Evolutionary conservation across 306 rosid species (phyloP), one percentile per base, ranked within the genome.

Genomic region (Pyrus communis): DNA sequence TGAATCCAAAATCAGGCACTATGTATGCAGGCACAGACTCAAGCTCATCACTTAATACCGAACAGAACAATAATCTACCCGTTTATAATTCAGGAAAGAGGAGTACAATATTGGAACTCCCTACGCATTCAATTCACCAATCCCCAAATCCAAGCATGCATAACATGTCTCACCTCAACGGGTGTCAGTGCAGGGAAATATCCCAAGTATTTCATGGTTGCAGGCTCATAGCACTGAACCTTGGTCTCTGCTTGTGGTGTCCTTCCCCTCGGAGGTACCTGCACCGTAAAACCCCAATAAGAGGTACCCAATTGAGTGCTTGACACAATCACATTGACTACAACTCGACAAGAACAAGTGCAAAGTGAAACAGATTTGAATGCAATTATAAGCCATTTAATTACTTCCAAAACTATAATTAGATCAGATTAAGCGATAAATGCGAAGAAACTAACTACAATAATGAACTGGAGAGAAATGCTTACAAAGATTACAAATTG

Each of bases 131-230:
- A 58, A 40, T 4, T 33, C 38, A 61, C 67, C 28, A 66, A 72
- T 22, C 33, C 67, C 30, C 69, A 52, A 40, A 15, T 76, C 72
- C 71, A 27, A 72, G 58, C 58, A 78, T 71, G 54, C 51, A 83
- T 71, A 81, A 74, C 51, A 73, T 58, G 68, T 79, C 92, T 46
- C 66, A 95, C 97, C 99, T 89, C 97, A 14, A 70, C 87, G 3
- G 86, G 85, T 3, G 96, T 79, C 83, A 91, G 82, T 25, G 97
- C 93, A 31, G 99, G 86, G 78, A 75, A 79, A 77, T 11, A 89
- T 73, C 99, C 99, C 84, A 95, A 80, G 86, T 95, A 95, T 69
- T 95, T 95, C 99, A 92, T 92, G 23, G 96, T 92, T 33, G 97
- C 97, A 51, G 97, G 99, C 74, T 95, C 99, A 57, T 92, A 95